Conservation (phyloP, 2,329 filamentous ascomycete species). For the Cadophora malorum region DNA sequence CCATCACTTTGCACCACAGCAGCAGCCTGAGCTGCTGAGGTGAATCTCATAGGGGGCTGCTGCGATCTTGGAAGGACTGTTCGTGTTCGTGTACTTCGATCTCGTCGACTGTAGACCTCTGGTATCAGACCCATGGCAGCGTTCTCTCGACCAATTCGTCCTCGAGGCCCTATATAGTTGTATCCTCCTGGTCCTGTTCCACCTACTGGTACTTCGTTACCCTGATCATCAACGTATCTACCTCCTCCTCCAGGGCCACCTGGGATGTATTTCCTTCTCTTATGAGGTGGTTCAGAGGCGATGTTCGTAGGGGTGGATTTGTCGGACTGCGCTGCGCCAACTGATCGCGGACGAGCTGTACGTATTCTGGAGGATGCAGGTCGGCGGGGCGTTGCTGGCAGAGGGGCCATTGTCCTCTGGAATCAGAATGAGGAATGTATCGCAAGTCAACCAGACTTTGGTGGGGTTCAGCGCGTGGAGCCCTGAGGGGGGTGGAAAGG, state of each 20-base stretch:
- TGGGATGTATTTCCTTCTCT: conserved; percentile 79
- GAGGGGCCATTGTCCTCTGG: conserved; percentile 36
- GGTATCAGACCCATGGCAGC: conserved; percentile 53
- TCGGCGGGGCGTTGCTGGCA: conserved; percentile 39
- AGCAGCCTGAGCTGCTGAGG: conserved; percentile 73
- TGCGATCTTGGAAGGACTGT: conserved; percentile 57
- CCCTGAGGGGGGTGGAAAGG: conserved; percentile 32
- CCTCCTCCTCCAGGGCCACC: conserved; percentile 87
- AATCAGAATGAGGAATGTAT: conserved; percentile 18
- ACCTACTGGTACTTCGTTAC: conserved; percentile 62
- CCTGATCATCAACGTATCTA: conserved; percentile 78
- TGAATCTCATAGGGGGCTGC: conserved; percentile 52
- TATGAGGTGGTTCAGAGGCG: conserved; percentile 56
- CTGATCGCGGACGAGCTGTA: conserved; percentile 39
- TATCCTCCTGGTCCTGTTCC: conserved; percentile 55
- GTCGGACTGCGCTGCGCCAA: conserved; percentile 34
- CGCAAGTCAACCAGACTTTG: conserved; percentile 21
- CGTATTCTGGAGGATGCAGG: conserved; percentile 39
- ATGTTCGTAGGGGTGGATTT: conserved; percentile 37
- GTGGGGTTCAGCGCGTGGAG: conserved; percentile 34
- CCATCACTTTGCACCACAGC: conserved; percentile 91
- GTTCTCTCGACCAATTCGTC: conserved; percentile 58
- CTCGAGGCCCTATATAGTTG: conserved; percentile 59
- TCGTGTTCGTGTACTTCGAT: conserved; percentile 62
- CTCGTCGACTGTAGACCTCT: conserved; percentile 55